Evolutionary conservation across 1,139 yeast species (phyloP).

Genomic region (Scheffersomyces quercinus): DNA sequence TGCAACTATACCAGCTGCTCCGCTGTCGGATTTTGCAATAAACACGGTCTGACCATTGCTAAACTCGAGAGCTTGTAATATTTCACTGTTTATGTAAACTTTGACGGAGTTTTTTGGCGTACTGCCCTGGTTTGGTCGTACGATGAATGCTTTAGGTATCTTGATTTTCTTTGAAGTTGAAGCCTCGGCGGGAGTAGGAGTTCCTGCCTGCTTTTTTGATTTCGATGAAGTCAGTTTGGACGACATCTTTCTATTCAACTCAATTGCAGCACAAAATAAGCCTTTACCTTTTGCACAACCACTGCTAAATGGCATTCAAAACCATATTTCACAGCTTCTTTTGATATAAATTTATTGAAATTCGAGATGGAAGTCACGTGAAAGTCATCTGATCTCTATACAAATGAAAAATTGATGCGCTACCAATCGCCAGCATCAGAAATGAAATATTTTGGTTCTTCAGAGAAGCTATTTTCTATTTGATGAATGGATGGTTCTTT

Average conservation of each 20-base stretch:
- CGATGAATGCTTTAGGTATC: constrained; percentile 51
- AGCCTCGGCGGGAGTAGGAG: constrained; percentile 18
- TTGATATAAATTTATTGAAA: too few relatives aligned
- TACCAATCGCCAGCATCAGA: too few relatives aligned
- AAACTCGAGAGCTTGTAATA: constrained; percentile 55
- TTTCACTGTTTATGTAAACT: constrained; percentile 51
- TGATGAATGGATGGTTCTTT: too few relatives aligned
- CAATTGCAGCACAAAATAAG: too few relatives aligned
- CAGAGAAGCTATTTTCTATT: too few relatives aligned
- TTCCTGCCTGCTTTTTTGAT: constrained; percentile 27
- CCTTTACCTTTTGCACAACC: too few relatives aligned
- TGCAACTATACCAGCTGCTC: constrained; percentile 48
- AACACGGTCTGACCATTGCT: constrained; percentile 55
- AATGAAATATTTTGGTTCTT: too few relatives aligned
- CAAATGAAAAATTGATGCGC: too few relatives aligned
- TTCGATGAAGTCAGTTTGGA: constrained; percentile 26
- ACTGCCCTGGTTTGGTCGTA: constrained; percentile 51
- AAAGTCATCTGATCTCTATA: too few relatives aligned
- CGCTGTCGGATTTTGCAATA: constrained; percentile 47
- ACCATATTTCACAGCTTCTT: too few relatives aligned
- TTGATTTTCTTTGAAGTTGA: constrained; percentile 42
- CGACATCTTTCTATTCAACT: constrained; percentile 20
- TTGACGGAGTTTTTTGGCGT: constrained; percentile 36
- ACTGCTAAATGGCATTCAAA: too few relatives aligned
- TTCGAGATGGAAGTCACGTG: too few relatives aligned